Evolutionary conservation across 2,329 filamentous ascomycete species (phyloP), one percentile per base, ranked within the genome.

Genomic region (Colletotrichum kahawae): DNA sequence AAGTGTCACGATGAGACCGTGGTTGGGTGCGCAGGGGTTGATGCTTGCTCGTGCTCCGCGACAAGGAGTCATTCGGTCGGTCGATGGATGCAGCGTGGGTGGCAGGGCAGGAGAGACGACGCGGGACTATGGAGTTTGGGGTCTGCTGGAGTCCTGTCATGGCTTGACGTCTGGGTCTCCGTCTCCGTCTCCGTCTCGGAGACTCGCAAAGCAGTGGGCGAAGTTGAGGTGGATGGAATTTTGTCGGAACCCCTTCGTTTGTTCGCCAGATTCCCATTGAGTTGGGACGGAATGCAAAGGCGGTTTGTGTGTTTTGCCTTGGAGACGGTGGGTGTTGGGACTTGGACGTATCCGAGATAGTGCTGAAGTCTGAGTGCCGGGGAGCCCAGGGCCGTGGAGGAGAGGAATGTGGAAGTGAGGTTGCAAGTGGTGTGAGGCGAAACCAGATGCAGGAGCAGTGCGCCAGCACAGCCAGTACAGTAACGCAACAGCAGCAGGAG

Each of bases 1-100:
- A 43, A 43, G 70, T 63, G 33, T 70, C 65, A 73, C 57, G 57
- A 69, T 63, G 70, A 73, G 70, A 73, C 70, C 29, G 57, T 36
- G 29, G 31, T 62, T 62, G 31, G 13, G n/a, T n/a, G 29, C 29
- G 43, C 51, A 60, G 57, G 56, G 65, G 65, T 54, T 34, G 38
- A 70, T 59, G 59, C 67, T 57, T 65, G 67, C 57, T 70, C 34
- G 59, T 70, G 67, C 57, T 57, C 38, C 14, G 36, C 34, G 24
- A 48, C 14, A 63, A 71, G 48, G 21, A 43, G 68, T n/a, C 6
- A 21, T 51, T 51, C 12, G 43, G 43, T 51, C 43, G 43, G 43
- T 51, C n/a, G 43, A 51, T 51, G n/a, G 43, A 21, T 34, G 57
- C 57, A 36, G 29, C 1, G 18, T 9, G 18, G 57, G 57, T 60